phyloP scores from a whole-genome alignment of 768 basidiomycete species.

The Stropharia rugosoannulata region DNA sequence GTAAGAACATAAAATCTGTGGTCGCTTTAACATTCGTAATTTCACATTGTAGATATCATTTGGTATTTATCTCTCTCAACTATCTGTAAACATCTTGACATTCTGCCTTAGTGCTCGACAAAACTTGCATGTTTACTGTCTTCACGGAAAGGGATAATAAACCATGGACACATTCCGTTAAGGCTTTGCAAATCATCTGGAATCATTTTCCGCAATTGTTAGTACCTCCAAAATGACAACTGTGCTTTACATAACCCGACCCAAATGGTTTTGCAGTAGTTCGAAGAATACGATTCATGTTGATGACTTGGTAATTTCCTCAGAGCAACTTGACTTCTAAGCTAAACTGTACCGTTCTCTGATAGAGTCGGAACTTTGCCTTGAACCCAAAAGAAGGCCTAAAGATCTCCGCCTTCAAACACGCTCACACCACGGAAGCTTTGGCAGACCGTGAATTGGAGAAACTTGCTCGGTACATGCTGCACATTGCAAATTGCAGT shows the following conservation, averaged over 20 bases:
- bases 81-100: background rate
- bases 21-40: background rate
- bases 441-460: constrained; percentile 68
- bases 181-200: constrained; percentile 85
- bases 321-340: background rate
- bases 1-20: constrained; percentile 30
- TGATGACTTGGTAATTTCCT: constrained; percentile 67
- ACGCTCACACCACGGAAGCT: constrained; percentile 65
- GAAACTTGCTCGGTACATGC: constrained; percentile 63
- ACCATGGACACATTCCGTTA: constrained; percentile 79
- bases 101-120: constrained; percentile 65
- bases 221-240: constrained; percentile 11
- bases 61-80: constrained; percentile 32
- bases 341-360: constrained; percentile 3
- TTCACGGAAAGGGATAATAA: constrained; percentile 73
- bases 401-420: constrained; percentile 81
- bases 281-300: constrained; percentile 82
- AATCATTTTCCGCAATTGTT: constrained; percentile 82
- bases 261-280: constrained; percentile 35
- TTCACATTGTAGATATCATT: constrained; percentile 56
- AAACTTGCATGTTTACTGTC: constrained; percentile 87
- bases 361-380: constrained; percentile 80
- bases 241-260: background rate
- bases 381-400: constrained; percentile 83
- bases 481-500: constrained; percentile 54